Evolutionary conservation across 208 protist species (phyloP).

Genomic region (Acanthamoeba quina): DNA sequence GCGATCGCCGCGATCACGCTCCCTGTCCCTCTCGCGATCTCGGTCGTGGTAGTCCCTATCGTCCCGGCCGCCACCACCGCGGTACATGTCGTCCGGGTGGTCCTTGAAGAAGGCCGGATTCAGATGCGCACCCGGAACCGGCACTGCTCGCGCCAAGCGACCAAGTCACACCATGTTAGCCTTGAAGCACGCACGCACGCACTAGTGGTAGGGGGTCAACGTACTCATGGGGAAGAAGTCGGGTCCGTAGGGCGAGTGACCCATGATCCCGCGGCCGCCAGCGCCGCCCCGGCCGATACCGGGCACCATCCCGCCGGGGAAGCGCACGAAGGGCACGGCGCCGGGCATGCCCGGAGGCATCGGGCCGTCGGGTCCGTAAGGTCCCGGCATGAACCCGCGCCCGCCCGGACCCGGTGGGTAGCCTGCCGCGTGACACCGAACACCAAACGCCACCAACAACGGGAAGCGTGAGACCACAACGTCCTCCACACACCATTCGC

Average conservation of each 20-base stretch:
- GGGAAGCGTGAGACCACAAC: no score
- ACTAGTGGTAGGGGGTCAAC: neutral
- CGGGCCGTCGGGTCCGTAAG: neutral
- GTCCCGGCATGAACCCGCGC: neutral
- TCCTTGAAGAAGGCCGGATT: constrained; percentile 41
- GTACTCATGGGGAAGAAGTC: neutral
- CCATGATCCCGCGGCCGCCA: neutral
- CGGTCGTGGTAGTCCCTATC: neutral
- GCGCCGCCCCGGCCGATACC: neutral
- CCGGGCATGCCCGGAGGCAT: neutral
- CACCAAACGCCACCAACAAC: neutral
- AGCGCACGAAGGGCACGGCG: neutral
- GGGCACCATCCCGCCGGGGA: neutral
- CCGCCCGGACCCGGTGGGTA: neutral
- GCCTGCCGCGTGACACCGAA: neutral
- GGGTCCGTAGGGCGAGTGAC: neutral
- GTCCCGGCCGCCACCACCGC: no score
- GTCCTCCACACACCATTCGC: no score
- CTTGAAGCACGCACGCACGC: neutral
- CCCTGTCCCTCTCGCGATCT: neutral
- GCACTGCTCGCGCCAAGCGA: neutral
- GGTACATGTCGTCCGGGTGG: constrained; percentile 5
- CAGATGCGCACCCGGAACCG: neutral
- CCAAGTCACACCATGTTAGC: neutral
- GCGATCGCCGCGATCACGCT: neutral